Percentiles rank a stretch among this genome's conserved stretches.
Evolutionary conservation across 257 asterid species (phyloP).

Genomic region (Fraxinus excelsior): DNA sequence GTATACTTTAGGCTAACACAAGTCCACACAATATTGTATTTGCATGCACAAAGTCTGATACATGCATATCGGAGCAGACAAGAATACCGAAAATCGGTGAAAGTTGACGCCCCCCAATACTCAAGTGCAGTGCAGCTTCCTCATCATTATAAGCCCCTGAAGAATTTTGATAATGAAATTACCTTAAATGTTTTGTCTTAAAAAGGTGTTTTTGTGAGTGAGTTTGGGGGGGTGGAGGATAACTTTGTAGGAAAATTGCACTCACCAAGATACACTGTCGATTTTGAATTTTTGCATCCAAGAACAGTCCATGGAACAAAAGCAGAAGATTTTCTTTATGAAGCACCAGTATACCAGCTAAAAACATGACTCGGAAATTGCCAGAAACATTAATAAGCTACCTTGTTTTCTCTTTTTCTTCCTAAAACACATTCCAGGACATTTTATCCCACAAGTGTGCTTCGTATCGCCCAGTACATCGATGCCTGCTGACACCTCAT

Average conservation of each 20-base stretch:
- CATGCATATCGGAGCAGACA: neutral
- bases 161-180: neutral
- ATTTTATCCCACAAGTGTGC: slow-evolving; percentile 72
- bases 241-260: neutral
- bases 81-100: slow-evolving; percentile 44
- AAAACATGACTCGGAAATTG: too few species aligned
- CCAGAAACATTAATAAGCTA: neutral
- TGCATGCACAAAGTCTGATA: neutral
- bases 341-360: neutral
- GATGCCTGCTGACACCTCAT: slow-evolving; percentile 40
- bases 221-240: neutral
- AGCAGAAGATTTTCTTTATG: neutral
- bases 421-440: slow-evolving; percentile 57
- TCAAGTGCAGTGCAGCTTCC: slow-evolving; percentile 56
- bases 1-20: too few species aligned
- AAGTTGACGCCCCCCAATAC: slow-evolving; percentile 59
- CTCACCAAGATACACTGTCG: slow-evolving; percentile 51
- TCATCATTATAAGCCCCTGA: slow-evolving; percentile 57
- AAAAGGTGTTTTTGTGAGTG: neutral
- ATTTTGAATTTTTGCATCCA: slow-evolving; percentile 13
- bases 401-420: slow-evolving; percentile 68
- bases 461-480: slow-evolving; percentile 62
- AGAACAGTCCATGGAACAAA: slow-evolving; percentile 3
- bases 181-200: neutral
- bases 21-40: too few species aligned